Evolutionary conservation across 2,329 filamentous ascomycete genomes (phyloP), one percentile per base, ranked within the genome.

Genomic region (Alternaria sp.): DNA sequence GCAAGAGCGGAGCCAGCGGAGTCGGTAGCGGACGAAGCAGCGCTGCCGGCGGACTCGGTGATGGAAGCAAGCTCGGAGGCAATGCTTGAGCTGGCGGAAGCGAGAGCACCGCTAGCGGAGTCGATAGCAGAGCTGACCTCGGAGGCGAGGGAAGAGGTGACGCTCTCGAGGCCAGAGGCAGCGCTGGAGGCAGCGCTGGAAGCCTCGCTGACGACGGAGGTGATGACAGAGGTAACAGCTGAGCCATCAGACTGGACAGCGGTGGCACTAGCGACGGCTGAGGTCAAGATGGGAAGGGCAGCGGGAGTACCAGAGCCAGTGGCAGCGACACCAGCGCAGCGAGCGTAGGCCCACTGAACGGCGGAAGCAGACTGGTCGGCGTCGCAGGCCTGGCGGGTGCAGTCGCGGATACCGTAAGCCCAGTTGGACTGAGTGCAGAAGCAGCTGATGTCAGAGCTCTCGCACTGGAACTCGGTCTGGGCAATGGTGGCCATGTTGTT

Each of bases 341-440:
- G 77, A 55, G 59, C 59, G 40, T 68, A 68, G 36, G 80, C 80
- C 64, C 70, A 81, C 46, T 71, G 32, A 54, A 80, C 73, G 61
- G 79, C 78, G 12, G 62, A 51, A 55, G 59, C 66, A 49, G 77
- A 74, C 36, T 77, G 68, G 1, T 61, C 64, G 8, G 59, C 55
- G 52, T 62, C 52, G 67, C 83, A 84, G 32, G 80, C 80, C 68
- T 81, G 75, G 59, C 72, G 79, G 60, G 81, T 76, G 76, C 83
- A 85, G 70, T 85, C 83, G 62, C 83, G 82, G 54, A 85, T 74
- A 63, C 83, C 83, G 60, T 81, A 83, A 61, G 76, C 77, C 66
- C 83, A 85, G 77, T 83, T 73, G 36, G 62, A 63, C 59, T 83
- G 77, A n/a, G 63, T 68, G 79, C 83, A 85, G 62, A 83, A 80